Conservation (phyloP, 805 yeast species). For the Lipomyces starkeyi region DNA sequence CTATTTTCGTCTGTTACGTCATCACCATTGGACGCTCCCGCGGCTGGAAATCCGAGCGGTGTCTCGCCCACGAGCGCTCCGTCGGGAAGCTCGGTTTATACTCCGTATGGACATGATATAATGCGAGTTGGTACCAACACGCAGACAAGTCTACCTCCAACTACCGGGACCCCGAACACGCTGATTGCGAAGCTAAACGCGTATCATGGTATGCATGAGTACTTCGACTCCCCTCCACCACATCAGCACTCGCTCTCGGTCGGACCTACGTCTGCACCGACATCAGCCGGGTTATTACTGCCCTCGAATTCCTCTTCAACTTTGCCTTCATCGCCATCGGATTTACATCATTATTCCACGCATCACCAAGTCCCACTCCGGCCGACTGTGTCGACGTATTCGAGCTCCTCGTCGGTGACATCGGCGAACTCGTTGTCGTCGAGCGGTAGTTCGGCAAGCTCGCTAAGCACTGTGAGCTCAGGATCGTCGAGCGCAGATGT, state of each 20-base stretch:
- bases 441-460: constrained; percentile 1
- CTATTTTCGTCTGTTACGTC: neutral
- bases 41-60: neutral
- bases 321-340: constrained; percentile 1
- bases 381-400: constrained; percentile 23
- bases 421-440: neutral
- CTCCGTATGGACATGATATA: neutral
- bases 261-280: constrained; percentile 7
- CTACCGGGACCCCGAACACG: constrained; percentile 26
- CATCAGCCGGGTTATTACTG: neutral
- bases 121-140: neutral
- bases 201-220: constrained; percentile 30
- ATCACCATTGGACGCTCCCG: neutral
- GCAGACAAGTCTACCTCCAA: neutral
- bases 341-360: constrained; percentile 6
- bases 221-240: constrained; percentile 23
- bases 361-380: constrained; percentile 9
- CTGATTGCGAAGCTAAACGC: constrained; percentile 23
- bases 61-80: neutral
- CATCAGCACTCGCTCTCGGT: neutral
- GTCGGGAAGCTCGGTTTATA: neutral
- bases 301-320: neutral
- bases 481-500: constrained; percentile 8
- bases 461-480: neutral
- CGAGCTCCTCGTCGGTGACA: constrained; percentile 28